These are phyloP conservation scores for Fusarium incarnatum DNA, from an alignment of 2,329 filamentous ascomycete species.

Conservation along the genomic window DNA sequence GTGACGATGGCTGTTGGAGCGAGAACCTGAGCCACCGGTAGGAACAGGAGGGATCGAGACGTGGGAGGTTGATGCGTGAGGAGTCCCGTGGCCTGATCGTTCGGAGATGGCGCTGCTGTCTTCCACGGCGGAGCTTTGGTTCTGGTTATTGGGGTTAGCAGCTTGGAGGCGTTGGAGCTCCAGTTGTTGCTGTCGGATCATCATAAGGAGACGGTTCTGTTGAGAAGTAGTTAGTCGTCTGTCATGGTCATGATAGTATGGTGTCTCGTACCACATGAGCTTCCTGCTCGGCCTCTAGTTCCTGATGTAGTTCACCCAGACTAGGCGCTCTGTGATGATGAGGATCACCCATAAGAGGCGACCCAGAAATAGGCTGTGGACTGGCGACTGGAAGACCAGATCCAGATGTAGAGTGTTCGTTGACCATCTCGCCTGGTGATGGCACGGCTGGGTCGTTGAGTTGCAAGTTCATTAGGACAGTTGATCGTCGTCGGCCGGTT, in stretches of 20 bases:
- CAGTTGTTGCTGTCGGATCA: constrained; percentile 81
- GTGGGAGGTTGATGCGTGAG: constrained; percentile 52
- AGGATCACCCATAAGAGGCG: constrained; percentile 63
- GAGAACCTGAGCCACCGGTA: constrained; percentile 59
- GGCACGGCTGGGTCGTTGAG: constrained; percentile 77
- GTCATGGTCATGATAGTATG: not conserved
- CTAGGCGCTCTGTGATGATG: constrained; percentile 76
- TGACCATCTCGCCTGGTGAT: constrained; percentile 75
- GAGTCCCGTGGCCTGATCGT: constrained; percentile 55
- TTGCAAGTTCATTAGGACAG: constrained; percentile 78
- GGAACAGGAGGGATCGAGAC: constrained; percentile 49
- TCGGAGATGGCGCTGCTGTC: constrained; percentile 62
- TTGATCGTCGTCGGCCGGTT: constrained; percentile 71
- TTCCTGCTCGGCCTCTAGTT: constrained; percentile 83
- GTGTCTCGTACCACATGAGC: constrained; percentile 72
- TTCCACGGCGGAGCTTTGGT: constrained; percentile 55
- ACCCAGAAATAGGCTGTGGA: constrained; percentile 61
- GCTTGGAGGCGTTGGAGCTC: constrained; percentile 73
- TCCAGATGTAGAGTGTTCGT: constrained; percentile 49
- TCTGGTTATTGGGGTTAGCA: constrained; percentile 51
- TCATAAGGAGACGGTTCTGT: constrained; percentile 79
- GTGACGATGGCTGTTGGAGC: constrained; percentile 62
- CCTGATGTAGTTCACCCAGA: constrained; percentile 81
- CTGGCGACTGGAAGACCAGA: constrained; percentile 50
- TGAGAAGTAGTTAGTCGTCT: constrained; percentile 13